Percentiles rank a stretch among this genome's conserved stretches.
Conservation (phyloP, 441 rosid genomes). For the Erysimum pusillum region DNA sequence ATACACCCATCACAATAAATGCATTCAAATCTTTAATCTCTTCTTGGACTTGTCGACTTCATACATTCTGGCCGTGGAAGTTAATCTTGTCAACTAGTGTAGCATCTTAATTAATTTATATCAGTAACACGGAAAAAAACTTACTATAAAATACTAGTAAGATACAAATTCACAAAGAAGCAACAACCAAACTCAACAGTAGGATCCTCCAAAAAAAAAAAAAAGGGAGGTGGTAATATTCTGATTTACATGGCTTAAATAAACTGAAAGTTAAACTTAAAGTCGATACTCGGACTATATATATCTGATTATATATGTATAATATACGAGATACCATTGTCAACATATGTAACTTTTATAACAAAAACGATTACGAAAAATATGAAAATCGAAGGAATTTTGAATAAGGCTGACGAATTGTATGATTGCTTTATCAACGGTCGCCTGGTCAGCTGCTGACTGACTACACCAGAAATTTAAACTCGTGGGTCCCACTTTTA, state of each 20-base stretch:
- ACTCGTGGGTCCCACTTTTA: constrained; percentile 30
- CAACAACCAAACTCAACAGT: constrained; percentile 23
- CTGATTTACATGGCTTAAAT: not conserved
- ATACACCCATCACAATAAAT: constrained; percentile 39
- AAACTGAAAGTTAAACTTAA: not conserved
- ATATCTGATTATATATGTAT: not conserved
- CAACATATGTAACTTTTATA: not conserved
- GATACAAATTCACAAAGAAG: not conserved
- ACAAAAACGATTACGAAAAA: not conserved
- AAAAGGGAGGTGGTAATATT: not conserved
- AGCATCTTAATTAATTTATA: constrained; percentile 23
- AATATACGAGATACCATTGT: not conserved
- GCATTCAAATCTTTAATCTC: constrained; percentile 15
- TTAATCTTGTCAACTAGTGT: constrained; percentile 20
- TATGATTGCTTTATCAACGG: constrained; percentile 45
- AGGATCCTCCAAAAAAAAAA: not conserved
- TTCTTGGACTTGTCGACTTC: constrained; percentile 32
- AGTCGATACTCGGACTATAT: not conserved
- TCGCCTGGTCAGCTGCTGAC: constrained; percentile 44
- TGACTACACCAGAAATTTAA: constrained; percentile 36
- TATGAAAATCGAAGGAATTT: not conserved
- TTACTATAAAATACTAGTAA: not conserved
- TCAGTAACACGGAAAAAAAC: not conserved
- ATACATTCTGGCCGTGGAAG: constrained; percentile 21
- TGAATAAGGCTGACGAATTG: constrained; percentile 26